phyloP scores from a whole-genome alignment of 1,284 basidiomycete species.

The Marasmius fiardii region DNA sequence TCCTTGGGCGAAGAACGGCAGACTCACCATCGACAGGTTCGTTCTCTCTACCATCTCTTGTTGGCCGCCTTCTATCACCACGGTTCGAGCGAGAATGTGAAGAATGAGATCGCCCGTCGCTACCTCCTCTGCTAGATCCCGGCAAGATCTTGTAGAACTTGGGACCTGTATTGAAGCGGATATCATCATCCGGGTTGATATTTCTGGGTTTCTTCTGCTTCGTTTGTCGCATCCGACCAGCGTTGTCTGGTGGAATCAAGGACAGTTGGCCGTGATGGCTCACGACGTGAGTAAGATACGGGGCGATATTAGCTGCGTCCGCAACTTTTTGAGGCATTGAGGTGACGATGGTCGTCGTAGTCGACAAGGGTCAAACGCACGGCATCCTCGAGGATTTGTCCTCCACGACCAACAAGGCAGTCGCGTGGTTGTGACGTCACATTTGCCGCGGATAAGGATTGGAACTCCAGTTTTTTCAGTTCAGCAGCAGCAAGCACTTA shows the following conservation, averaged over 20 bases:
- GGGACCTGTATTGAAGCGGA: constrained; percentile 35
- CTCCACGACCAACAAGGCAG: constrained; percentile 19
- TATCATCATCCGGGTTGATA: constrained; percentile 25
- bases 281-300: constrained; percentile 56
- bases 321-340: constrained; percentile 51
- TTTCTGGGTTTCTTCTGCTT: constrained; percentile 34
- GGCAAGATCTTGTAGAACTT: constrained; percentile 12
- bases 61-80: constrained; percentile 7
- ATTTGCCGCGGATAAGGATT: neutral
- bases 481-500: too few species aligned
- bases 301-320: constrained; percentile 50
- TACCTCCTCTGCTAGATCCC: constrained; percentile 13
- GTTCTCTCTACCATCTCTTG: constrained; percentile 15
- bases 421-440: constrained; percentile 15
- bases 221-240: constrained; percentile 47
- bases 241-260: constrained; percentile 49
- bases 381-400: constrained; percentile 14
- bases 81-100: constrained; percentile 19
- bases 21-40: constrained; percentile 17
- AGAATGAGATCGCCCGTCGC: constrained; percentile 19
- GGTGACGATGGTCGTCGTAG: constrained; percentile 60
- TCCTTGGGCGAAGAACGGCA: neutral
- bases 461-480: neutral
- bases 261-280: constrained; percentile 52
- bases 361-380: constrained; percentile 32